phyloP scores from a whole-genome alignment of 2,329 filamentous ascomycete species.

The Fusarium mexicanum region DNA sequence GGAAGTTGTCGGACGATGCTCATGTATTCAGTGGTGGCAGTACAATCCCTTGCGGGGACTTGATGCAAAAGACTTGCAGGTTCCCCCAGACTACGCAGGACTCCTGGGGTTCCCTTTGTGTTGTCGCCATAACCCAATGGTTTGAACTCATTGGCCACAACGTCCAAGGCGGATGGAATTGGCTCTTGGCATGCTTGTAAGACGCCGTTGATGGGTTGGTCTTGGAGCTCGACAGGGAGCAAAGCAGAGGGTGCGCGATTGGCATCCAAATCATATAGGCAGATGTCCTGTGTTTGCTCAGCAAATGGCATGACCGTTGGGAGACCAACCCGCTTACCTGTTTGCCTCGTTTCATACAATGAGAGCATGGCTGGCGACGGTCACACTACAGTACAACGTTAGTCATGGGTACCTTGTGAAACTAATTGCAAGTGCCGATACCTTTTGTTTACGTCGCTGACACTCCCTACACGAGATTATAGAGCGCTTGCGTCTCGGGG shows the following conservation, averaged over 20 bases:
- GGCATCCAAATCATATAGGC: not conserved
- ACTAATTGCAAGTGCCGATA: not conserved
- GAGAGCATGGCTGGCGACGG: not conserved
- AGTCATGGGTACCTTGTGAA: not conserved
- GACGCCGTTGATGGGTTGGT: not conserved
- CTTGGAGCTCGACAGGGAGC: not conserved
- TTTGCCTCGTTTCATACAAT: not conserved
- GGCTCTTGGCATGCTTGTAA: not conserved
- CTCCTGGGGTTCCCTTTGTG: not conserved
- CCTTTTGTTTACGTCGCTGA: not conserved
- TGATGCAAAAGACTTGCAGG: not conserved
- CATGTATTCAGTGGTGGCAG: not conserved
- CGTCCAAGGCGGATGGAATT: not conserved
- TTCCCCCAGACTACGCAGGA: not conserved
- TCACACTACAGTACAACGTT: not conserved
- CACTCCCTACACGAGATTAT: not conserved
- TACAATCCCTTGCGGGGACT: accelerated
- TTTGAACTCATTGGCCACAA: not conserved
- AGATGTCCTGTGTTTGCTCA: accelerated
- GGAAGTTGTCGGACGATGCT: not conserved
- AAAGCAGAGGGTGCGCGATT: not conserved
- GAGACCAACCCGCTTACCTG: not conserved
- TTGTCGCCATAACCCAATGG: not conserved
- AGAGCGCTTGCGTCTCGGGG: not conserved
- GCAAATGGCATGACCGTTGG: accelerated